phyloP scores from a whole-genome alignment of 2,329 filamentous ascomycete genomes.

The Arthrobotrys iridis region DNA sequence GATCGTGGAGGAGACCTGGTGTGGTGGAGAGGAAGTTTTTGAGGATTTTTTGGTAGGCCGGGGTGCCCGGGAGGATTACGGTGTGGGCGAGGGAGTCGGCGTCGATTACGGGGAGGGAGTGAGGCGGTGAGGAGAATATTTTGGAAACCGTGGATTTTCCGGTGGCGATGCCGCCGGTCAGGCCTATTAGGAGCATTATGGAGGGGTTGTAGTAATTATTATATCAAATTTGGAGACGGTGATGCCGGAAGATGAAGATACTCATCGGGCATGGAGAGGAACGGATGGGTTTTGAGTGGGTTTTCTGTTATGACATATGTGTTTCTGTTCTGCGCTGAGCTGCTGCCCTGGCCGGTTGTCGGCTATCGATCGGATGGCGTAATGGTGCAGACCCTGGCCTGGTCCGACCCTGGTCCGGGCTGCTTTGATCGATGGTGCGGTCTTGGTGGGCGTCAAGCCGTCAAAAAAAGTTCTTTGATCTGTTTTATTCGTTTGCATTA shows the following conservation, averaged over 20 bases:
- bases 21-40: constrained; percentile 82
- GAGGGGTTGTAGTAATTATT: background rate
- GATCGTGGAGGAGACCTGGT: constrained; percentile 78
- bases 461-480: constrained; percentile 63
- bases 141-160: constrained; percentile 96
- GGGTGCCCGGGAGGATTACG: constrained; percentile 91
- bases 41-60: constrained; percentile 84
- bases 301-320: background rate
- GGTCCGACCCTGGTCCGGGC: background rate
- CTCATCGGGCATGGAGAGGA: too few relatives aligned
- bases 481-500: background rate
- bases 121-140: constrained; percentile 80
- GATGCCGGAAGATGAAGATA: background rate
- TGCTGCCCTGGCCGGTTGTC: constrained; percentile 2
- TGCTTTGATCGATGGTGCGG: constrained; percentile 67
- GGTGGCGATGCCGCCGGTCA: constrained; percentile 96
- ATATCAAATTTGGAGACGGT: background rate
- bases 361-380: constrained; percentile 21
- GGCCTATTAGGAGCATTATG: constrained; percentile 88
- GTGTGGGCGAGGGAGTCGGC: constrained; percentile 91
- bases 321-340: background rate
- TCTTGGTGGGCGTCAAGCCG: too few relatives aligned
- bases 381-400: constrained; percentile 1
- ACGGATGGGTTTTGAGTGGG: background rate
- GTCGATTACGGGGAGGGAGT: constrained; percentile 90